Conservation (phyloP, 1,284 basidiomycete genomes). For the Psilocybe mexicana region DNA sequence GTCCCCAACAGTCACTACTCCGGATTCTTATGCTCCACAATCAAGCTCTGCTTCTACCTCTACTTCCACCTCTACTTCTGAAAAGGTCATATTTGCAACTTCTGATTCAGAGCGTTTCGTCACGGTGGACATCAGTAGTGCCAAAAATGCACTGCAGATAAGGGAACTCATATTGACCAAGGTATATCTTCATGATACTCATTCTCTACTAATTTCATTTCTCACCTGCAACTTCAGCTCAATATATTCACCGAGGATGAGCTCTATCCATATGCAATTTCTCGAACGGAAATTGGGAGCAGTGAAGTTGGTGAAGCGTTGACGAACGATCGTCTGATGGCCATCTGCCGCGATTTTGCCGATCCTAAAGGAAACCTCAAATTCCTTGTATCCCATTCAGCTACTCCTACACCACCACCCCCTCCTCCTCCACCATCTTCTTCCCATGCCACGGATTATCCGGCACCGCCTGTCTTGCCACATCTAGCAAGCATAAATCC, state of each 20-base stretch:
- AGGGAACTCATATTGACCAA: constrained; percentile 85
- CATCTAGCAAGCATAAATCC: constrained; percentile 35
- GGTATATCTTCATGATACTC: constrained; percentile 44
- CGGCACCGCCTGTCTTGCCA: constrained; percentile 19
- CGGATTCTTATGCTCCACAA: constrained; percentile 29
- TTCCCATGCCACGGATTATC: constrained; percentile 13
- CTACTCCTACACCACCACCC: constrained; percentile 29
- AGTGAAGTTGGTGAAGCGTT: constrained; percentile 74
- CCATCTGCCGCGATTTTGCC: constrained; percentile 70
- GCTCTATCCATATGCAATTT: constrained; percentile 75
- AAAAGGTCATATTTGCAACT: constrained; percentile 73
- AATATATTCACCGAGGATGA: constrained; percentile 82
- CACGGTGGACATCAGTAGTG: constrained; percentile 76
- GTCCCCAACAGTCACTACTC: constrained; percentile 48
- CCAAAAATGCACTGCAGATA: constrained; percentile 70
- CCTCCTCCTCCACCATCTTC: constrained; percentile 24
- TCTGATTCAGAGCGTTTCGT: constrained; percentile 80
- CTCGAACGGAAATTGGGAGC: constrained; percentile 81
- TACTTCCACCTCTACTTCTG: constrained; percentile 31
- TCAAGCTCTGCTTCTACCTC: constrained; percentile 27
- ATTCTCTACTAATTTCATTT: constrained; percentile 9
- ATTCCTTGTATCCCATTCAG: constrained; percentile 66
- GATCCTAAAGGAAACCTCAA: constrained; percentile 79
- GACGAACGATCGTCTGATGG: constrained; percentile 65
- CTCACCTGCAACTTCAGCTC: constrained; percentile 48